A percentile compares a stretch with the other conserved stretches of the same genome.
These are phyloP conservation scores for Daldinia concentrica DNA, from an alignment of 495 filamentous ascomycete genomes.

Conservation along the genomic window DNA sequence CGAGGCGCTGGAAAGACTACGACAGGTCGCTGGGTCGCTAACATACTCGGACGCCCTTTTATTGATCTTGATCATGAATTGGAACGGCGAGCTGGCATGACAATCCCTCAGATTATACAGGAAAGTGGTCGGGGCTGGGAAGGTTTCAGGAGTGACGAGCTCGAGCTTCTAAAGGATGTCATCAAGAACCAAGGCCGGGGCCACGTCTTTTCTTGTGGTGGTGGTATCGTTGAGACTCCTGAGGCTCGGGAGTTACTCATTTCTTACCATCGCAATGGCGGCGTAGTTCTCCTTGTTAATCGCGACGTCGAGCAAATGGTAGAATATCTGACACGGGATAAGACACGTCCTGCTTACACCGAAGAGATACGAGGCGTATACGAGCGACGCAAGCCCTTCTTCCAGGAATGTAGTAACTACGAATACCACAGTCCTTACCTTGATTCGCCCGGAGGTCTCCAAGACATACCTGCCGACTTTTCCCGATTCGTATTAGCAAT, in stretches of 20 bases:
- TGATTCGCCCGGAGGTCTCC: conserved; percentile 64
- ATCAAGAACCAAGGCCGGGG: conserved; percentile 77
- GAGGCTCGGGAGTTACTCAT: conserved; percentile 80
- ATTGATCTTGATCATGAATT: conserved; percentile 89
- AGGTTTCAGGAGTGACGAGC: conserved; percentile 83
- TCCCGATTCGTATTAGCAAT: conserved; percentile 77
- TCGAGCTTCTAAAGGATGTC: conserved; percentile 73
- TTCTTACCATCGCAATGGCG: conserved; percentile 79
- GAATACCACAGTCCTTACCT: conserved; percentile 85
- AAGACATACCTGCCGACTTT: conserved; percentile 79
- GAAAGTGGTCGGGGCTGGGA: conserved; percentile 77
- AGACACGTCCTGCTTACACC: conserved; percentile 90
- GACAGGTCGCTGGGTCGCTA: conserved; percentile 82
- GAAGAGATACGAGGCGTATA: conserved; percentile 95
- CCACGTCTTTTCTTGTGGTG: conserved; percentile 91
- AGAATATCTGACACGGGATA: conserved; percentile 87
- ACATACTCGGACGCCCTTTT: conserved; percentile 76
- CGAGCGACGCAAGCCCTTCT: conserved; percentile 90
- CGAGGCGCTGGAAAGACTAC: conserved; percentile 97
- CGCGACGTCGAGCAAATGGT: conserved; percentile 89
- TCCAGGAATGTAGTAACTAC: conserved; percentile 91
- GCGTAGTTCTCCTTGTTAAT: conserved; percentile 88
- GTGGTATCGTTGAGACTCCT: conserved; percentile 89
- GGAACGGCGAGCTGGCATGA: conserved; percentile 73
- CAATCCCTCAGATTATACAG: conserved; percentile 86